Evolutionary conservation across 768 basidiomycete genomes (phyloP).

Genomic region (Boletus speciosus): DNA sequence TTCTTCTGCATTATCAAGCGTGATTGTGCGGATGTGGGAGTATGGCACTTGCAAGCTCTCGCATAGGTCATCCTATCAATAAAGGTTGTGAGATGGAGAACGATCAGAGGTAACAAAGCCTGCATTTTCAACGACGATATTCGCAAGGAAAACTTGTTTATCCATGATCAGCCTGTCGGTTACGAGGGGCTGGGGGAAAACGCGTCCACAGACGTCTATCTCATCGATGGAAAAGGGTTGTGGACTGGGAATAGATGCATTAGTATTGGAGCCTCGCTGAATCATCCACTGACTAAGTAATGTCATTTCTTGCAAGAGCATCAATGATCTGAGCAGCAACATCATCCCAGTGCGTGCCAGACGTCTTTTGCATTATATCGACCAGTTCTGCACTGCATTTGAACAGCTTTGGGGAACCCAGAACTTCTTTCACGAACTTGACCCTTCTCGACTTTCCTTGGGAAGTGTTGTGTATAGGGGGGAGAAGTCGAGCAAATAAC

Average conservation of each 20-base stretch:
- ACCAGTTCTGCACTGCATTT: constrained; percentile 38
- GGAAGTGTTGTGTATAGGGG: constrained; percentile 37
- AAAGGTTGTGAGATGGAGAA: constrained; percentile 3
- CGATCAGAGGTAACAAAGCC: neutral
- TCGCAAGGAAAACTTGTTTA: constrained; percentile 46
- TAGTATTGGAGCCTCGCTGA: neutral
- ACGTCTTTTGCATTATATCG: constrained; percentile 39
- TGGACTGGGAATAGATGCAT: constrained; percentile 39
- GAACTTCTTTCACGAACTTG: constrained; percentile 51
- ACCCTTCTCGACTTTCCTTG: constrained; percentile 37
- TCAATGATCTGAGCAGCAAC: constrained; percentile 47
- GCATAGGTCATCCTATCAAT: constrained; percentile 42
- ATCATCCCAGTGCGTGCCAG: constrained; percentile 51
- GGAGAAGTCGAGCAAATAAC: constrained; percentile 54
- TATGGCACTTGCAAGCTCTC: constrained; percentile 52
- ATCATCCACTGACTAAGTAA: constrained; percentile 43
- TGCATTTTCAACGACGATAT: constrained; percentile 35
- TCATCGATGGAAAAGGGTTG: constrained; percentile 51
- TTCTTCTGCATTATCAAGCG: constrained; percentile 24
- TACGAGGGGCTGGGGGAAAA: constrained; percentile 34
- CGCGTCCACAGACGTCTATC: constrained; percentile 35
- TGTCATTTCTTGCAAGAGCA: constrained; percentile 42
- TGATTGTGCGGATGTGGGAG: constrained; percentile 26
- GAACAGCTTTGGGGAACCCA: constrained; percentile 38
- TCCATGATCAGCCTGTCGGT: constrained; percentile 53